Evolutionary conservation across 164 flowering plant genomes (phyloP), one percentile per base, ranked within the genome.

Genomic region (Dillenia turbinata): DNA sequence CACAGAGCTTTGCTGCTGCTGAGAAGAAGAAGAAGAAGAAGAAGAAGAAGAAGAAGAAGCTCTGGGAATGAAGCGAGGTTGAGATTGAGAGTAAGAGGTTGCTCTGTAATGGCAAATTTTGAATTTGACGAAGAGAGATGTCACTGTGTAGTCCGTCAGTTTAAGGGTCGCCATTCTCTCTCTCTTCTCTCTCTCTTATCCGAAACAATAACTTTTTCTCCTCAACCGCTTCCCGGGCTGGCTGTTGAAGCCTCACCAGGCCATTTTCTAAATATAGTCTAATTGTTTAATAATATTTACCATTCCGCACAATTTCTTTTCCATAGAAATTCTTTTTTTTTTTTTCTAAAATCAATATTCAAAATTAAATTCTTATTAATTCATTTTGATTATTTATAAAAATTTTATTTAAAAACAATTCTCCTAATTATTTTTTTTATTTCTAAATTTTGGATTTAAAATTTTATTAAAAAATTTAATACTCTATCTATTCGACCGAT

Each of bases 91-190:
- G 46, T 9, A 33, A 15, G 62, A 61, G 17, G 51, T 47, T 19
- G 59, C n/a, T 40, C 54, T 49, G 56, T 47, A n/a, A n/a, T 49
- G 65, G 61, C 47, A 52, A 56, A 12, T 45, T 44, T 44, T 40
- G 40, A 33, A 33, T 11, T 14, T 52, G 22, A 19, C 16, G 61
- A 67, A 64, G 67, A 63, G 63, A 33, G 75, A 53, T 8, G 68
- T 57, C 5, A 74, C 10, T 0, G 47, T 43, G 13, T 75, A 74
- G 44, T 75, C 68, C 14, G 60, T 49, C 47, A 71, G 71, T 62
- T 65, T 78, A 49, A 79, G 78, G 49, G 76, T 66, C 56, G 76
- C 80, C 86, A 79, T 82, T 66, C 62, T 10, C 4, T 3, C 9
- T 2, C 54, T 44, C 52, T 50, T 49, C 59, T 62, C 61, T 59